Evolutionary conservation across 2,329 filamentous ascomycete genomes (phyloP).

Genomic region (Ambrosiella xylebori): DNA sequence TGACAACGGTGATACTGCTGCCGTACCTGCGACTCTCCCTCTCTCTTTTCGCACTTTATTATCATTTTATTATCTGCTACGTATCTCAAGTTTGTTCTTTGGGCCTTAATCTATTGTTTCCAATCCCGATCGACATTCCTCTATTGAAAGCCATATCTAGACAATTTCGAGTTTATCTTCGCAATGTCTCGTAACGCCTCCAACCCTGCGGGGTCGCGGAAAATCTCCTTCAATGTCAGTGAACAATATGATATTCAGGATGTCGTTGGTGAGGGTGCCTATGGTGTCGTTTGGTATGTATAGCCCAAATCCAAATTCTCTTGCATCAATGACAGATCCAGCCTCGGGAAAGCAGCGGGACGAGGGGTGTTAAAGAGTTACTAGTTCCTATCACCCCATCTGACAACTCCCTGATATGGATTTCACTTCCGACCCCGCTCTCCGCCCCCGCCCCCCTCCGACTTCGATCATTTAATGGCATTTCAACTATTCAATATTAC

Average conservation of each 20-base stretch:
- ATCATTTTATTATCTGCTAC: no score
- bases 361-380: background rate
- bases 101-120: no score
- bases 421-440: background rate
- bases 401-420: background rate
- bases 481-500: background rate
- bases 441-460: background rate
- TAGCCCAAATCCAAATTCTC: background rate
- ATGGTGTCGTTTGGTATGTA: constrained; percentile 90
- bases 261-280: constrained; percentile 95
- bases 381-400: background rate
- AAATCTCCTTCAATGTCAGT: constrained; percentile 99
- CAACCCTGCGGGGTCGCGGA: constrained; percentile 51
- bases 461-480: background rate
- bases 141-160: background rate
- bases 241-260: constrained; percentile 99
- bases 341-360: background rate
- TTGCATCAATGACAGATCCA: background rate
- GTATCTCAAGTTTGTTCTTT: no score
- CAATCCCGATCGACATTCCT: no score
- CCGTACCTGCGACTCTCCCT: no score
- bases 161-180: constrained; percentile 6
- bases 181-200: constrained; percentile 41
- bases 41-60: no score
- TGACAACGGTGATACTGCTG: no score